Conservation (phyloP, 202 grass and related monocot species). For the Schoenoplectus triqueter region DNA sequence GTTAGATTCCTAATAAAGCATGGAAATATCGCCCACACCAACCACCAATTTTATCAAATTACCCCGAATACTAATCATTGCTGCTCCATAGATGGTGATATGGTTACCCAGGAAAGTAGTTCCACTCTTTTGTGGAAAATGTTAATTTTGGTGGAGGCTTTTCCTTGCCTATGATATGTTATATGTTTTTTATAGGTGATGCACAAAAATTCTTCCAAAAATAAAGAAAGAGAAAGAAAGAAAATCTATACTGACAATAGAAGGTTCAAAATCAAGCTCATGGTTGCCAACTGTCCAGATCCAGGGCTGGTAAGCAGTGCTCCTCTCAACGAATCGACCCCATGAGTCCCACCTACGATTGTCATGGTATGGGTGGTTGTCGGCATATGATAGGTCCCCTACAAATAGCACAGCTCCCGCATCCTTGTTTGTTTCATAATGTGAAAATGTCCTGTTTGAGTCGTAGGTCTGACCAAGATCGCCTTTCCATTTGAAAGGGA, state of each 20-base stretch:
- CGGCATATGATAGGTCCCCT: slow-evolving; percentile 82
- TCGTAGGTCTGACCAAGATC: slow-evolving; percentile 85
- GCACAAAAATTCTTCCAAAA: not conserved
- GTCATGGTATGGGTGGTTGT: slow-evolving; percentile 75
- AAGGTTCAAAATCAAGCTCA: slow-evolving; percentile 84
- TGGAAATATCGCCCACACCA: not conserved
- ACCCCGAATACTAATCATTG: too few species aligned
- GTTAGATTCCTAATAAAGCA: not conserved
- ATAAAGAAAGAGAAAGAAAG: not conserved
- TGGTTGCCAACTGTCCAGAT: slow-evolving; percentile 95
- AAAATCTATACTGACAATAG: slow-evolving; percentile 60
- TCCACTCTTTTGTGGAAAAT: not conserved
- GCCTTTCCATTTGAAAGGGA: slow-evolving; percentile 45
- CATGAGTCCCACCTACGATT: slow-evolving; percentile 95
- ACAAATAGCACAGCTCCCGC: slow-evolving; percentile 69
- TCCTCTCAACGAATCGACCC: slow-evolving; percentile 87
- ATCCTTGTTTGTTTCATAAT: slow-evolving; percentile 71
- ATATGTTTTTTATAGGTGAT: not conserved
- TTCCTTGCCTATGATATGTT: not conserved
- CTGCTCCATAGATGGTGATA: too few species aligned
- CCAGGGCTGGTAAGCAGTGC: slow-evolving; percentile 87
- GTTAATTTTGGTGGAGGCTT: not conserved
- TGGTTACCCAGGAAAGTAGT: too few species aligned
- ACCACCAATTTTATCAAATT: too few species aligned
- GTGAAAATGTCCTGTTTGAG: slow-evolving; percentile 67